Evolutionary conservation across 2,329 filamentous ascomycete species (phyloP).

Genomic region (Aspergillus unguis): DNA sequence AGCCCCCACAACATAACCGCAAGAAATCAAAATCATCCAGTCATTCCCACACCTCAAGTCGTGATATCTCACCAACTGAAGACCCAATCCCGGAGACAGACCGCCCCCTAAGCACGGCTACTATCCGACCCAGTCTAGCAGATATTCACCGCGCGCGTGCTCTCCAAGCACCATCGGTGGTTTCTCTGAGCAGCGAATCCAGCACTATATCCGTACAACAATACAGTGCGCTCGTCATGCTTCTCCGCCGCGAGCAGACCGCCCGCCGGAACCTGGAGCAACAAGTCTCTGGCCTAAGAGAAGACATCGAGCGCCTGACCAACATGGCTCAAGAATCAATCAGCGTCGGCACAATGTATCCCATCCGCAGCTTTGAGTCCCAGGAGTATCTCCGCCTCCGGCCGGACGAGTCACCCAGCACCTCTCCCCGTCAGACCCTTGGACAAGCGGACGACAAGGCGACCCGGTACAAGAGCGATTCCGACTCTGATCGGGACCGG

Average conservation of each 20-base stretch:
- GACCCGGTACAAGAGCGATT: constrained; percentile 23
- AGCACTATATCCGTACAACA: constrained; percentile 44
- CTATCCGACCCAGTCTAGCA: constrained; percentile 32
- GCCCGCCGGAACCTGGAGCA: constrained; percentile 45
- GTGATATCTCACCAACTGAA: constrained; percentile 4
- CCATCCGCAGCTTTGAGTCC: constrained; percentile 30
- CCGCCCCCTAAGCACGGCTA: constrained; percentile 31
- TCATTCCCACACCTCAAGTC: constrained; percentile 10
- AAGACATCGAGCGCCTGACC: constrained; percentile 39
- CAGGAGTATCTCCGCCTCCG: constrained; percentile 31
- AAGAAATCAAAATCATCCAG: constrained; percentile 22
- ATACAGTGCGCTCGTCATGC: constrained; percentile 45
- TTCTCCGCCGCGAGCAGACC: constrained; percentile 46
- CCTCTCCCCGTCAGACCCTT: constrained; percentile 13
- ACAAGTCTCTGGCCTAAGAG: constrained; percentile 42
- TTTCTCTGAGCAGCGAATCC: constrained; percentile 29
- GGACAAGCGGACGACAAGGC: constrained; percentile 14
- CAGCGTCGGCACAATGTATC: constrained; percentile 32
- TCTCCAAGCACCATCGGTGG: constrained; percentile 28
- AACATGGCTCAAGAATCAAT: constrained; percentile 30
- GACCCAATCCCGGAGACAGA: constrained; percentile 14
- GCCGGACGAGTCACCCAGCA: constrained; percentile 17
- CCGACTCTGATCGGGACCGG: constrained; percentile 15
- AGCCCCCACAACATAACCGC: constrained; percentile 12
- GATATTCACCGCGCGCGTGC: constrained; percentile 26